Conservation (phyloP, 805 yeast genomes). For the Schwanniomyces sp. region DNA sequence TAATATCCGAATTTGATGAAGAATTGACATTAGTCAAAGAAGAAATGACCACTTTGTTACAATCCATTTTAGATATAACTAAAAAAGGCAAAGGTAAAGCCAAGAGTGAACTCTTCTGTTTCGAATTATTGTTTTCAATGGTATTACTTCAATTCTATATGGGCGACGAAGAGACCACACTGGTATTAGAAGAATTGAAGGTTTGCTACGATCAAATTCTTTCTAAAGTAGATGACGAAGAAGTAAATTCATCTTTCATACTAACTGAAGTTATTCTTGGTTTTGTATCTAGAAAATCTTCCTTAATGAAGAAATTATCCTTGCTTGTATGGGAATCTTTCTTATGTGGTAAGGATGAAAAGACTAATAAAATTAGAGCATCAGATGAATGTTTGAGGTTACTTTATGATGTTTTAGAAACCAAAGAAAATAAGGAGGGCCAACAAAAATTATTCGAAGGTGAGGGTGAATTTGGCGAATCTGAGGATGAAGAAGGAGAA, state of each 20-base stretch:
- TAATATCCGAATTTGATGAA: constrained; percentile 53
- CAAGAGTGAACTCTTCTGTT: constrained; percentile 51
- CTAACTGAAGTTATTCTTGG: constrained; percentile 45
- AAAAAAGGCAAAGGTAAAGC: constrained; percentile 24
- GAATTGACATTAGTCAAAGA: constrained; percentile 49
- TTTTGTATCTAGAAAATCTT: constrained; percentile 43
- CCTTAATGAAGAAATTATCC: constrained; percentile 36
- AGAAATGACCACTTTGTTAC: constrained; percentile 50
- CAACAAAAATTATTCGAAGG: constrained; percentile 73
- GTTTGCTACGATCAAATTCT: constrained; percentile 53
- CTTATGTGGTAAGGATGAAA: constrained; percentile 29
- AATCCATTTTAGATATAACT: constrained; percentile 20
- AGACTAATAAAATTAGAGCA: constrained; percentile 23
- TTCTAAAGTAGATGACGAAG: constrained; percentile 15
- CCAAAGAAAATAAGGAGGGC: constrained; percentile 82
- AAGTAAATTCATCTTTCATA: constrained; percentile 27
- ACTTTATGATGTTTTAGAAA: constrained; percentile 34
- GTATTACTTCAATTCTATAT: constrained; percentile 73
- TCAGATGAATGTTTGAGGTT: constrained; percentile 33
- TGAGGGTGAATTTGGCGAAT: constrained; percentile 36
- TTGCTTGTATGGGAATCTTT: constrained; percentile 41
- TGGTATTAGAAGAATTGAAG: constrained; percentile 70
- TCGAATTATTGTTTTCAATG: constrained; percentile 77
- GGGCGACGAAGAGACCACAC: constrained; percentile 76
- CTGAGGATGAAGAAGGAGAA: constrained; percentile 16